Base-by-base conservation (phyloP, 192 early-diverging fungal species). In the Coemansia sp. region DNA sequence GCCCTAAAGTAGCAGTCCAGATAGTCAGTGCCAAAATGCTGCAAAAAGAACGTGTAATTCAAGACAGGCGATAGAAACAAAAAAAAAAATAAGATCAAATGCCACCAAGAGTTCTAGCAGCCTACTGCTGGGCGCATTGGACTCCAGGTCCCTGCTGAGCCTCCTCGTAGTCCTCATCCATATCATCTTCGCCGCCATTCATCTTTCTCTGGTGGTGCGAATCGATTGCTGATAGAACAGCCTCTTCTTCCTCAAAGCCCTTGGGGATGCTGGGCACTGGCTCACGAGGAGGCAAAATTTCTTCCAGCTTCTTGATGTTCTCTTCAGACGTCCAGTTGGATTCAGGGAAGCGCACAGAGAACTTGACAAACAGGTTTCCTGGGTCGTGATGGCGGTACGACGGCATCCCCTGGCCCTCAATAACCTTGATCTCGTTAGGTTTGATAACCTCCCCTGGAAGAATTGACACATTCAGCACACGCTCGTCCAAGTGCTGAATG, bases 71-170 rank as follows among this genome's bases (percentile, higher is more conserved):
- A 23, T 17, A 25, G 30, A n/a, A 51, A 39, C 3, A 6, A 52
- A 25, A 62, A 68, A 6, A 52, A 25, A 62, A 68, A 39, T 36
- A 6, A 11, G 10, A 36, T 11, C 33, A 36, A 36, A 36, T 36
- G 33, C 3, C 33, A 11, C 10, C 1, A 36, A 36, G 33, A 36
- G 33, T 5, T 36, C 33, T 5, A 10, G 33, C 33, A 46, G 7
- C 36, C 33, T 95, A 95, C 86, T 98, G 96, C 85, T 95, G 93
- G 42, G 96, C 94, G 80, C 96, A 98, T 86, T 98, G 94, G 65
- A 98, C 94, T 9, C 86, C 87, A 32, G 92, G 90, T 7, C 91
- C 88, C 32, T 85, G 83, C 59, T 90, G 86, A 7, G 84, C 87
- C 6, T 94, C 92, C 50, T 88, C 86, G 30, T 82, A 83, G 67